Evolutionary conservation across 768 basidiomycete species (phyloP), one percentile per base, ranked within the genome.

Genomic region (Lactarius trivialis): DNA sequence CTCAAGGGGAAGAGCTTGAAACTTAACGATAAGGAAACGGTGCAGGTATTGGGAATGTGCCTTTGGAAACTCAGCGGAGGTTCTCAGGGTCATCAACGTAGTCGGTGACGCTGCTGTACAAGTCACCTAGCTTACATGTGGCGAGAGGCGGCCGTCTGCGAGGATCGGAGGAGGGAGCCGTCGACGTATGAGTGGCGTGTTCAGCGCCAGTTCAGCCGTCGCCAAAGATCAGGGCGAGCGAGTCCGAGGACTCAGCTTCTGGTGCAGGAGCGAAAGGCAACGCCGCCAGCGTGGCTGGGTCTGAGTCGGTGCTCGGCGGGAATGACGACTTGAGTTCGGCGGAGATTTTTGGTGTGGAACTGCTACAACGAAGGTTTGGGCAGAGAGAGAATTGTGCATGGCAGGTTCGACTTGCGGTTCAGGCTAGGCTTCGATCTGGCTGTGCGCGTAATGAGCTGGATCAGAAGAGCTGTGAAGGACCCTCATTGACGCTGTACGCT

Each of bases 221-320:
- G 4, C 37, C 15, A 4, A 17, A 3, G 37, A 37, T 15, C 15
- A 3, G 15, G 37, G 15, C 12, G 14, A 37, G 37, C 15, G 14
- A 12, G 9, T 36, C 12, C 12, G 37, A 4, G 15, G 11, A 34
- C 7, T 9, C 37, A 6, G 11, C 73, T 36, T 74, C 78, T 43
- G 81, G 72, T 63, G 32, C 84, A 84, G 19, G 85, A 85, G 61
- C 81, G 82, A 62, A 86, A 78, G 41, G 84, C 79, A 39, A 75
- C 60, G n/a, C 50, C 34, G 19, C 63, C 75, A n/a, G 77, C 76
- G 26, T 77, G 68, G n/a, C 91, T 91, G 11, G 88, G 83, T 71
- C n/a, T n/a, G 93, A 91, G 71, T 96, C 93, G 65, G 91, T 93
- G 72, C 90, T 93, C 81, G 95, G 95, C 41, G 94, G 94, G 58